Percentiles rank a stretch among this genome's conserved stretches.
phyloP scores from a whole-genome alignment of 2,329 filamentous ascomycete genomes.

The Mycocentrospora acerina region DNA sequence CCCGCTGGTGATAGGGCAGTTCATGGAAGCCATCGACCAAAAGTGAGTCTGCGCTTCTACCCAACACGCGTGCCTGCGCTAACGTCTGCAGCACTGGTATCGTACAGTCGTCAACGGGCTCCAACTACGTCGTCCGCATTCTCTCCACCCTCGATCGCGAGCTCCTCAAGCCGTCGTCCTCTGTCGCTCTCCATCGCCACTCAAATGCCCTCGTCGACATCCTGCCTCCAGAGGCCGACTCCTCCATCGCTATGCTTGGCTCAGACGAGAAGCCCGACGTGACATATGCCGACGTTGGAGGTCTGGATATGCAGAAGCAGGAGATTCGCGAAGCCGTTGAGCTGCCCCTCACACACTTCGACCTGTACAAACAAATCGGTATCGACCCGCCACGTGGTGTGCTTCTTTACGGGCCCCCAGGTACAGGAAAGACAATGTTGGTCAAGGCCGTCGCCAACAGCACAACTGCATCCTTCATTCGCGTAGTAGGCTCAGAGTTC shows the following conservation, averaged over 20 bases:
- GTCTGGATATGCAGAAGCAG: constrained; percentile 99
- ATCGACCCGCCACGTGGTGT: constrained; percentile 98
- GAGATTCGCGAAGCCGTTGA: constrained; percentile 98
- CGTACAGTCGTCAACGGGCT: constrained; percentile 96
- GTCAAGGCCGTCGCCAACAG: constrained; percentile 99
- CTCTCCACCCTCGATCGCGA: constrained; percentile 98
- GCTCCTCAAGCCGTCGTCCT: constrained; percentile 95
- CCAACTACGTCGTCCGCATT: constrained; percentile 98
- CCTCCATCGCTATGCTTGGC: constrained; percentile 97
- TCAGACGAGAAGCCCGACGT: constrained; percentile 97
- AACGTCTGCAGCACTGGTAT: constrained; percentile 76
- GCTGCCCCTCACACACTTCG: constrained; percentile 93
- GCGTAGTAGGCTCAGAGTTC: constrained; percentile 96
- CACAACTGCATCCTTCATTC: constrained; percentile 97
- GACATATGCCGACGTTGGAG: constrained; percentile 96
- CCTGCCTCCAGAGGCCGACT: constrained; percentile 96
- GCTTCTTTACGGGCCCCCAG: constrained; percentile 90
- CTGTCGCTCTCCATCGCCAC: constrained; percentile 95
- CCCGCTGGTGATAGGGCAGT: constrained; percentile 95
- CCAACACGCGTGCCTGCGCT: constrained; percentile 8
- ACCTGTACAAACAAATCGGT: constrained; percentile 98
- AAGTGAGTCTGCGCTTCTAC: constrained; percentile 63
- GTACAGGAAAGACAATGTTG: constrained; percentile 95
- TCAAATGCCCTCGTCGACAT: constrained; percentile 99
- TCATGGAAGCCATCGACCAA: constrained; percentile 99